Base-by-base conservation (phyloP, 257 asterid species). In the Ophiorrhiza pumila region DNA sequence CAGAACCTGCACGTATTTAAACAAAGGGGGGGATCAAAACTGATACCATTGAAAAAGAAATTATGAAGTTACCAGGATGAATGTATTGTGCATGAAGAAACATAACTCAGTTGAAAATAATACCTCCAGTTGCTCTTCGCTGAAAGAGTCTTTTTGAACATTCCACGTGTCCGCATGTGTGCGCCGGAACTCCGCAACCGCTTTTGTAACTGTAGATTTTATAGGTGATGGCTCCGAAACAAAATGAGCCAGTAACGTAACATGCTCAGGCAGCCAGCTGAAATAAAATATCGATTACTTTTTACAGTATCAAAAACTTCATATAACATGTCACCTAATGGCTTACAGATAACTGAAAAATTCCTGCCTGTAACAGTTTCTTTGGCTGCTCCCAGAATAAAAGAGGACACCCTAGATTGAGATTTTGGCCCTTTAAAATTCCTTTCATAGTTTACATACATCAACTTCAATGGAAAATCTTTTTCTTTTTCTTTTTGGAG, bases 111-210 rank as follows among this genome's bases (percentile, higher is more conserved):
- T 63, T 25, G 64, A 55, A 65, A 69, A 37, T 78, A 69, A 43
- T 80, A 95, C 99, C 99, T 95, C 99, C 57, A 95, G 99, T 78
- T 95, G 98, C 68, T 95, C 98, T 83, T 95, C 99, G 7, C 90
- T 92, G 77, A 95, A 92, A 29, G 86, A 79, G 74, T 92, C 97
- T 86, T 92, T 95, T 50, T 95, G 97, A 77, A 92, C 80, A 79
- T 86, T 92, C 99, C 99, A 95, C 66, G 96, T 92, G 83, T 95
- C 99, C 43, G 99, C 98, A 82, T 95, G 99, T 73, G 99, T 92
- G 64, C 99, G 96, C 7, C 98, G 96, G 74, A 95, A 95, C 71
- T 92, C 99, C 64, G 99, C 99, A 72, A 95, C 85, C 1, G 99
- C 99, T 83, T 95, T 95, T 29, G 98, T 95, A 64, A 92, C 98